Percentiles rank a stretch among this genome's conserved stretches.
Conservation (phyloP, 169 alveolate species). For the Perkinsus olseni region DNA sequence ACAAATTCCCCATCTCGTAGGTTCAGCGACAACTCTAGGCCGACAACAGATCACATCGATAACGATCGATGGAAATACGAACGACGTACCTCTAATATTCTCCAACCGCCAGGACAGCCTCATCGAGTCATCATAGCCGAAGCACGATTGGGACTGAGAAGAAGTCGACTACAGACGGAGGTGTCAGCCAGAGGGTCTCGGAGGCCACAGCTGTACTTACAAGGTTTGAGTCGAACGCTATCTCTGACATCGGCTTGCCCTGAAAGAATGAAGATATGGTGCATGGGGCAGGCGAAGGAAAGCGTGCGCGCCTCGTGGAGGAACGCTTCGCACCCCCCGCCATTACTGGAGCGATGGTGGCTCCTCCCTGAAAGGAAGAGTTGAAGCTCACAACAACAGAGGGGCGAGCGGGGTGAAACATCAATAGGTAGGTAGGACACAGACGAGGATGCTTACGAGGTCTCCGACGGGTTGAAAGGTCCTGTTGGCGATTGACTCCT, state of each 20-base stretch:
- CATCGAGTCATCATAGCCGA: too few relatives aligned
- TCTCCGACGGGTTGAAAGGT: background rate
- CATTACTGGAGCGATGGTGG: background rate
- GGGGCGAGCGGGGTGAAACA: too few relatives aligned
- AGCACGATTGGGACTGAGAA: background rate
- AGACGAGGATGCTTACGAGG: background rate
- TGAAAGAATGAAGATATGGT: background rate
- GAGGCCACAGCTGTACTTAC: background rate
- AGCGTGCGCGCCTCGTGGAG: background rate
- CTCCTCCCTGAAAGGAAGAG: background rate
- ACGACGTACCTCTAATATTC: too few relatives aligned
- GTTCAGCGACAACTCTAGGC: too few relatives aligned
- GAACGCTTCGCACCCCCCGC: background rate
- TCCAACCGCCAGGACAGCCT: too few relatives aligned
- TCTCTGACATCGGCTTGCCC: background rate
- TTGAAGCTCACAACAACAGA: too few relatives aligned
- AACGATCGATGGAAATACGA: too few relatives aligned
- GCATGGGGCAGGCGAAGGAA: background rate
- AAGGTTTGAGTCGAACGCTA: background rate
- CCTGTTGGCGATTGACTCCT: background rate
- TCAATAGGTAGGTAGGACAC: too few relatives aligned
- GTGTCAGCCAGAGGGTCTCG: background rate
- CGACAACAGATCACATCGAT: too few relatives aligned
- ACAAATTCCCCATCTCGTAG: too few relatives aligned
- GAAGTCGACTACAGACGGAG: background rate